Conservation (phyloP, 306 rosid genomes). For the Castanopsis chinensis region DNA sequence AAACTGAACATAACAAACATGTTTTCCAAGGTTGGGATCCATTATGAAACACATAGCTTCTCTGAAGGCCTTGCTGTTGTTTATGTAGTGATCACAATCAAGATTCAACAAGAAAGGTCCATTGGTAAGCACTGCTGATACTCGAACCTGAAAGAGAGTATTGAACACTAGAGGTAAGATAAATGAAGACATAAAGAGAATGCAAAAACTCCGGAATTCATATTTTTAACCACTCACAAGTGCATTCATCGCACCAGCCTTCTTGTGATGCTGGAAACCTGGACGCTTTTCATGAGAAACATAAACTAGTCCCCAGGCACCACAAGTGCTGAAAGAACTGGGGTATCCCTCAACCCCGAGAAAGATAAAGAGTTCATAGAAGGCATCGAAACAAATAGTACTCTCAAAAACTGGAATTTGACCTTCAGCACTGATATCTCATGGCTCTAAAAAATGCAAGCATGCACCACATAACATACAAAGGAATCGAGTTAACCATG, state of each 20-base stretch:
- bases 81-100: constrained; percentile 98
- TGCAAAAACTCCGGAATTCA: background rate
- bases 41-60: constrained; percentile 98
- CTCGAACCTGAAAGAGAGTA: constrained; percentile 70
- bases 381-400: background rate
- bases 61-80: constrained; percentile 95
- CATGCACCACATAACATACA: background rate
- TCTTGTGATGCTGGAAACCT: constrained; percentile 98
- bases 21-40: constrained; percentile 97
- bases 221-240: constrained; percentile 56
- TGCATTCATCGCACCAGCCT: constrained; percentile 99
- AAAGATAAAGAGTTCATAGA: background rate
- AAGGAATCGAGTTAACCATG: background rate
- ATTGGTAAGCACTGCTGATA: constrained; percentile 95
- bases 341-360: background rate
- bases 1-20: constrained; percentile 93
- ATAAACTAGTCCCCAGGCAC: constrained; percentile 44
- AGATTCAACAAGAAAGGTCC: constrained; percentile 97
- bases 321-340: too few species aligned
- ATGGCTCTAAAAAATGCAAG: background rate
- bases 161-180: constrained; percentile 1
- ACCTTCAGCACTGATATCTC: background rate
- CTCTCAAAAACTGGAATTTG: background rate
- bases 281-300: constrained; percentile 99
- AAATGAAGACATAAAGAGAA: background rate